Percentiles rank a stretch among this genome's conserved stretches.
Conservation (phyloP, 306 rosid genomes). For the Vicia sativa region DNA sequence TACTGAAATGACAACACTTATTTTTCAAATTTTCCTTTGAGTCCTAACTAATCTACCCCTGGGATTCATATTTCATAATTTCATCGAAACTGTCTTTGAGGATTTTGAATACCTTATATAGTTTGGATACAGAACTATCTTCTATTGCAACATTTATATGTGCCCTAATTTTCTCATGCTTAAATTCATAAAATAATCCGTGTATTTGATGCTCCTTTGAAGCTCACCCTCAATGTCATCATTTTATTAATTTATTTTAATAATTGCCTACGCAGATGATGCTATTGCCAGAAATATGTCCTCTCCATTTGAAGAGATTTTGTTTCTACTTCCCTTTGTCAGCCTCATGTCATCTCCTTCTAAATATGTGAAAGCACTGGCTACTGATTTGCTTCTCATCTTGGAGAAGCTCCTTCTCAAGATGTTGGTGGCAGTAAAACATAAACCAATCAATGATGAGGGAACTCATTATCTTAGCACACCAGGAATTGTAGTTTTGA, state of each 20-base stretch:
- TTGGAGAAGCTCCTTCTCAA: slow-evolving; percentile 67
- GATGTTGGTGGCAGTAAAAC: slow-evolving; percentile 41
- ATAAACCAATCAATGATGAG: slow-evolving; percentile 48
- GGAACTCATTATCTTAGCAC: slow-evolving; percentile 56
- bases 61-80: slow-evolving; percentile 1
- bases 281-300: slow-evolving; percentile 44
- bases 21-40: slow-evolving; percentile 19
- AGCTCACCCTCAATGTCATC: slow-evolving; percentile 25
- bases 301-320: slow-evolving; percentile 67
- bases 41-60: slow-evolving; percentile 13
- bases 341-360: slow-evolving; percentile 94
- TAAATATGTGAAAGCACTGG: slow-evolving; percentile 67
- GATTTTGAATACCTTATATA: slow-evolving; percentile 18
- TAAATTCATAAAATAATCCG: slow-evolving; percentile 20
- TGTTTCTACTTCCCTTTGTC: slow-evolving; percentile 76
- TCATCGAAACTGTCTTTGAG: slow-evolving; percentile 22
- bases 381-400: slow-evolving; percentile 67
- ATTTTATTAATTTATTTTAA: slow-evolving; percentile 13
- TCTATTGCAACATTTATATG: slow-evolving; percentile 20
- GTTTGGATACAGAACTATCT: slow-evolving; percentile 4
- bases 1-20: not conserved
- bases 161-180: slow-evolving; percentile 28
- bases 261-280: slow-evolving; percentile 56
- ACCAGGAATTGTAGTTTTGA: slow-evolving; percentile 65
- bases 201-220: slow-evolving; percentile 23